Evolutionary conservation across 2,329 filamentous ascomycete species (phyloP).

Genomic region (Fusarium solani-melongenae): DNA sequence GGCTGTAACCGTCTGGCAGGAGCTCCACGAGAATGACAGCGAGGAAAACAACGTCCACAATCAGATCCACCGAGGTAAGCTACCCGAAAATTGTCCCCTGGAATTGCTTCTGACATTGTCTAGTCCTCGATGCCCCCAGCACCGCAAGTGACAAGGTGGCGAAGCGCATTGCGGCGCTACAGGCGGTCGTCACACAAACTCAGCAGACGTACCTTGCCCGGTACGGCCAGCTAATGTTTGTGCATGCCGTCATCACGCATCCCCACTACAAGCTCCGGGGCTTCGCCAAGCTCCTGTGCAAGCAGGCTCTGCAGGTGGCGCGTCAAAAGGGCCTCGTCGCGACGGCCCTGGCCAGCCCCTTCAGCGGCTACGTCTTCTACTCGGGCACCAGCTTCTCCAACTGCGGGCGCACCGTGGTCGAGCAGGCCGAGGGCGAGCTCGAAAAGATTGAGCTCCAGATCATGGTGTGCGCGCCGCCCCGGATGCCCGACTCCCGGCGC

Average conservation of each 20-base stretch:
- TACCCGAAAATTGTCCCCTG: not conserved
- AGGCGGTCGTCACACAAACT: constrained; percentile 27
- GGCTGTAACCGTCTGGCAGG: constrained; percentile 21
- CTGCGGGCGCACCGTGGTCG: constrained; percentile 33
- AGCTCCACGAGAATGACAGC: constrained; percentile 17
- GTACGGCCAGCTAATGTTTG: constrained; percentile 28
- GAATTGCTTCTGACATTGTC: not conserved
- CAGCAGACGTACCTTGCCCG: constrained; percentile 33
- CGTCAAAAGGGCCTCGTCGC: constrained; percentile 29
- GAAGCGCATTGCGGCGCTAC: constrained; percentile 26
- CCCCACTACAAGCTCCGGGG: constrained; percentile 34
- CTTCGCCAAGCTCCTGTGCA: constrained; percentile 33
- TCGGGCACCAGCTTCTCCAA: constrained; percentile 34
- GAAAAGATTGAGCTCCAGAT: constrained; percentile 34
- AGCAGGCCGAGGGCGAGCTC: constrained; percentile 21
- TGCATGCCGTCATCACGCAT: constrained; percentile 39
- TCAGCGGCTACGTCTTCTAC: constrained; percentile 37
- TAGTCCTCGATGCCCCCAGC: constrained; percentile 15
- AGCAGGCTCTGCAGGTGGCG: constrained; percentile 27
- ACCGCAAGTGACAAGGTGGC: constrained; percentile 21
- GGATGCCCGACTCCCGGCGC: constrained; percentile 24
- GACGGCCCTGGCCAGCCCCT: constrained; percentile 24
- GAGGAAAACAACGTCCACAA: constrained; percentile 22
- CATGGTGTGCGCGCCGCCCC: constrained; percentile 29
- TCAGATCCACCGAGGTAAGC: constrained; percentile 22